phyloP scores from a whole-genome alignment of 345 rosid species.

The rapeseed (Brassica napus) region Da-Ae NC_063435.1:27969001-27969500 shows the following conservation, averaged over 20 bases:
- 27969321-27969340: slow-evolving; percentile 38
- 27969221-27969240: slow-evolving; percentile 13
- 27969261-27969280: neutral
- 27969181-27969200: neutral
- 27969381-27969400: slow-evolving; percentile 27
- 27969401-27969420: neutral
- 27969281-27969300: slow-evolving; percentile 15
- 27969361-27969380: slow-evolving; percentile 36
- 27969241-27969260: slow-evolving; percentile 37
- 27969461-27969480: slow-evolving; percentile 5
- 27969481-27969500: neutral
- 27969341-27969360: slow-evolving; percentile 32
- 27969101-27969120: slow-evolving; percentile 5
- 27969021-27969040: neutral
- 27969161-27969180: neutral
- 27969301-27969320: neutral
- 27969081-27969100: slow-evolving; percentile 21
- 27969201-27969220: slow-evolving; percentile 35
- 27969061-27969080: neutral
- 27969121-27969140: neutral
- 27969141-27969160: slow-evolving; percentile 5
- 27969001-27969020: slow-evolving; percentile 5
- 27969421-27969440: slow-evolving; percentile 12
- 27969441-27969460: neutral
- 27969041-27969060: neutral